Evolutionary conservation across 139 green algal genomes (phyloP).

Genomic region (Yamagishiella unicocca): DNA sequence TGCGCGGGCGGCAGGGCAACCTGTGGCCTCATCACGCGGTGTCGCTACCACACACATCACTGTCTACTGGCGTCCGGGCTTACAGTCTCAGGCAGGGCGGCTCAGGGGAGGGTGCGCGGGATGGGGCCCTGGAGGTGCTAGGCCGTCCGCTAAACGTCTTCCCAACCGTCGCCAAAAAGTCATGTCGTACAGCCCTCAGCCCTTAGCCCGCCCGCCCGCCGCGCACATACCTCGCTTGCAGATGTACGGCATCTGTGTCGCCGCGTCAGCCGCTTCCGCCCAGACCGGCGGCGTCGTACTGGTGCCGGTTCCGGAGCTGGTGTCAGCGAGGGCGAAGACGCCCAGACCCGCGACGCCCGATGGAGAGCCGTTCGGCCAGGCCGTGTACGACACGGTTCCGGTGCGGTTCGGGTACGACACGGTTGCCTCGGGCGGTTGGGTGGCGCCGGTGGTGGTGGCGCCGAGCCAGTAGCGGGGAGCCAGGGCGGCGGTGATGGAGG

Average conservation of each 20-base stretch:
- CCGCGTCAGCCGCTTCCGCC: background rate
- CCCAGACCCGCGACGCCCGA: background rate
- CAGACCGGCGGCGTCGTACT: background rate
- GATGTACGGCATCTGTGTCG: background rate
- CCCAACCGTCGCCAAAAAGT: no score
- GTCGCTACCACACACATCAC: no score
- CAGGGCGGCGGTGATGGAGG: background rate
- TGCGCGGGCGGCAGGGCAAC: no score
- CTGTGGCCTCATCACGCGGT: no score
- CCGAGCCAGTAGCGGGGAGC: background rate
- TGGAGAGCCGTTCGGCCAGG: background rate
- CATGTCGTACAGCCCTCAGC: background rate
- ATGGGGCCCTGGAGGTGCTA: no score
- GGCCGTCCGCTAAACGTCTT: no score
- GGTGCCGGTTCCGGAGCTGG: background rate
- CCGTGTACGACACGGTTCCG: background rate
- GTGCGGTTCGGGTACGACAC: background rate
- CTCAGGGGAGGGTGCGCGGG: no score
- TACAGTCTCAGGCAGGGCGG: no score
- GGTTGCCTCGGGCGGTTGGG: background rate
- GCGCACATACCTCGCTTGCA: background rate
- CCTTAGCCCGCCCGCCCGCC: background rate
- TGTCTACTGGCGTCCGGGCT: no score
- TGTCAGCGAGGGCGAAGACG: background rate
- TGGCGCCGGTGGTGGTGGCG: constrained; percentile 6